Evolutionary conservation across 2,329 filamentous ascomycete genomes (phyloP).

Genomic region (Cladophialophora chaetospira): DNA sequence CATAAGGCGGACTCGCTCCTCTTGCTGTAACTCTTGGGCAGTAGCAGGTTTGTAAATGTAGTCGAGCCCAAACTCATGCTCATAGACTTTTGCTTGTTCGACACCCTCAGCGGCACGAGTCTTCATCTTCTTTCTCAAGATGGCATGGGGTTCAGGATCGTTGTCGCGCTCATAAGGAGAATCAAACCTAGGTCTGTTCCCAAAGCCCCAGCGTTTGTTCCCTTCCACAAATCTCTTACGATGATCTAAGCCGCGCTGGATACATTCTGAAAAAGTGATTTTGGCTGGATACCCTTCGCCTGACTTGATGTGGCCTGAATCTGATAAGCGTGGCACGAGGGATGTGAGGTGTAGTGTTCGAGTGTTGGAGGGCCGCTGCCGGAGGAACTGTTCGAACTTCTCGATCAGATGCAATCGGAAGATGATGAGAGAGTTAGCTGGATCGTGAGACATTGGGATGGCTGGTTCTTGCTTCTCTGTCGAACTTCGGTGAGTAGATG

Average conservation of each 20-base stretch:
- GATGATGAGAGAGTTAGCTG: background rate
- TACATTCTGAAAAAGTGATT: background rate
- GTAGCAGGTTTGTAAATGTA: background rate
- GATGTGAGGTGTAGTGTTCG: background rate
- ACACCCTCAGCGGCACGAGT: background rate
- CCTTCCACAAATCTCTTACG: background rate
- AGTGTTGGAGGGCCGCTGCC: background rate
- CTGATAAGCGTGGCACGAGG: background rate
- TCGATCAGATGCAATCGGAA: background rate
- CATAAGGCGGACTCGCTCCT: background rate
- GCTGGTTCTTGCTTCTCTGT: no score
- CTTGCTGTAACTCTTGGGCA: background rate
- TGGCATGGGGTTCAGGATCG: background rate
- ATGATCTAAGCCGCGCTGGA: background rate
- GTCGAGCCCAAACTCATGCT: background rate
- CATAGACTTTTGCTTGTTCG: background rate
- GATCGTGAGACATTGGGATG: no score
- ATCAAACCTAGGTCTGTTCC: background rate
- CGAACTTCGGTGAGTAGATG: no score
- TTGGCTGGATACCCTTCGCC: background rate
- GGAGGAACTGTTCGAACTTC: background rate
- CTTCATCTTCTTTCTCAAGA: background rate
- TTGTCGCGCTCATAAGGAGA: background rate
- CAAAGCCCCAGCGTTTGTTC: conserved; percentile 2
- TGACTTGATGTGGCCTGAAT: conserved; percentile 6